Base-by-base conservation (phyloP, 768 basidiomycete genomes). In the Pleurotus tuoliensis region DNA sequence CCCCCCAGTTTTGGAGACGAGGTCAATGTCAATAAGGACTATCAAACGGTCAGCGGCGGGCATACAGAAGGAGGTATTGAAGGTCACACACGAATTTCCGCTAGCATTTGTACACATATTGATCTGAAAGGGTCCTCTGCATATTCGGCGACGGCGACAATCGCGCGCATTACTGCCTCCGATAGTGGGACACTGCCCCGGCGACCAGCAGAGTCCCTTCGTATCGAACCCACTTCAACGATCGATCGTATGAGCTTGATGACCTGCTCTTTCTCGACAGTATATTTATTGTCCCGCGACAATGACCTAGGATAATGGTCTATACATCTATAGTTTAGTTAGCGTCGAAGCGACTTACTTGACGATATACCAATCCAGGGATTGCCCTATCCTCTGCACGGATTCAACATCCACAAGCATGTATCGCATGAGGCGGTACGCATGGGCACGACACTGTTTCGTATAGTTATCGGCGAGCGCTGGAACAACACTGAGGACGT, bases 121-220 rank as follows among this genome's bases (percentile, higher is more conserved):
- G 81, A 76, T 56, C 89, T 79, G 65, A 98, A 90, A 0, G 90
- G 87, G 64, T 98, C 97, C 61, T 98, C 97, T 8, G 82, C 78
- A 56, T 93, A 90, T 68, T 99, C 97, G 0, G 95, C 94, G 11
- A 97, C 83, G 7, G 95, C 92, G 40, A 98, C 84, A n/a, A 98
- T 73, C 9, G 92, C 90, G 30, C 97, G 83, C 73, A 98, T 83
- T 50, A 94, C 81, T 25, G 85, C 75, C 63, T 90, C 85, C 5
- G 89, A 87, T 49, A 94, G 67, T 11, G 85, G 86, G 3, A 88
- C 79, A 2, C 68, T 67, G 9, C 79, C 78, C 8, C 75, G 66
- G 8, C 75, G 76, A 39, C 71, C 71, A 18, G 72, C 71, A 24
- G 80, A 73, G 41, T 82, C 78, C 20, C 68, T 73, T 43, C 77